Percentiles rank a stretch among this genome's conserved stretches.
phyloP scores from a whole-genome alignment of 169 alveolate genomes.

The Cryptosporidium xiaoi region DNA sequence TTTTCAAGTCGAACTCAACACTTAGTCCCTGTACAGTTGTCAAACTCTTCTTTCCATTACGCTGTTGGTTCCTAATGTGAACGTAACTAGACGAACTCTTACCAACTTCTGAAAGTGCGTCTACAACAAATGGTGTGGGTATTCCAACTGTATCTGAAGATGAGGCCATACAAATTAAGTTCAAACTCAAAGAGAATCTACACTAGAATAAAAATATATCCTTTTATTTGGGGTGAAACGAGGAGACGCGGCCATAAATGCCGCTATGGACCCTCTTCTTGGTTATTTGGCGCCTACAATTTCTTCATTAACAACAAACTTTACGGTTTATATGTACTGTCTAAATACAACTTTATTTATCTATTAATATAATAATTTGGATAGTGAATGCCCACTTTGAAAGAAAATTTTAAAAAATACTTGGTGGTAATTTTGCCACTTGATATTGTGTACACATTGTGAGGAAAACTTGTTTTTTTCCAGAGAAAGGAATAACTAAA shows the following conservation, averaged over 20 bases:
- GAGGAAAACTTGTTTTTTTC: too few species aligned
- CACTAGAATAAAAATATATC: constrained; percentile 38
- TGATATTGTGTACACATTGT: too few species aligned
- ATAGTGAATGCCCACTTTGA: too few species aligned
- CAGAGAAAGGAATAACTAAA: too few species aligned
- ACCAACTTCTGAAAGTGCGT: constrained; percentile 76
- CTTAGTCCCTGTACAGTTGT: constrained; percentile 94
- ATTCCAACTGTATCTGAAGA: constrained; percentile 76
- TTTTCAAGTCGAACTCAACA: constrained; percentile 89
- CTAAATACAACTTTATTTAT: too few species aligned
- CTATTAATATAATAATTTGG: too few species aligned
- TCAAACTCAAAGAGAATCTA: constrained; percentile 51
- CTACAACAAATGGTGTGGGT: constrained; percentile 76
- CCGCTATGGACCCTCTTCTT: constrained; percentile 16
- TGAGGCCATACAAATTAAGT: constrained; percentile 75
- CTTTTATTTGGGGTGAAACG: constrained; percentile 1
- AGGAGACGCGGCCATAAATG: constrained; percentile 71
- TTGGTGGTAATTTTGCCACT: too few species aligned
- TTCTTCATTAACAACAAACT: too few species aligned
- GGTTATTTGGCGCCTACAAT: background rate
- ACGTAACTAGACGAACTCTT: constrained; percentile 76
- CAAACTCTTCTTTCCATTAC: constrained; percentile 93
- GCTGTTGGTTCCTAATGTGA: constrained; percentile 92
- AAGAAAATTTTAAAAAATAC: too few species aligned
- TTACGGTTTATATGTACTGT: too few species aligned